These are phyloP conservation scores for Pseudozyma tsukubaensis DNA, from an alignment of 1,284 basidiomycete genomes.

Conservation along the genomic window DNA sequence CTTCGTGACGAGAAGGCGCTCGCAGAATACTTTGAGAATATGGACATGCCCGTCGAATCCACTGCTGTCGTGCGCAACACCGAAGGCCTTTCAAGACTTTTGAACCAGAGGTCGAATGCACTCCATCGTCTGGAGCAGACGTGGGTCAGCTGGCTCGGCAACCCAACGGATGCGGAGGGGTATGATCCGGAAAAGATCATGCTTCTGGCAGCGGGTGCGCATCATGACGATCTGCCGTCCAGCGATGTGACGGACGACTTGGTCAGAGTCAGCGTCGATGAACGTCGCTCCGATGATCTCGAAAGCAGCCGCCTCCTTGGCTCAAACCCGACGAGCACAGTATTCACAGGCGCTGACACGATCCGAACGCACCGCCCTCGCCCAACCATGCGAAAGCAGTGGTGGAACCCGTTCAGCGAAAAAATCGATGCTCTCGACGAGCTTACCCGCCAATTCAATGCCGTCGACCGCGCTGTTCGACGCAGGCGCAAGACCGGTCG, in stretches of 20 bases:
- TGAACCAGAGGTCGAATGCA: constrained; percentile 82
- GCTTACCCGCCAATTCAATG: constrained; percentile 54
- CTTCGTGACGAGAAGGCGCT: constrained; percentile 85
- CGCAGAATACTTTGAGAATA: constrained; percentile 88
- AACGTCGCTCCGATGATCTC: background rate
- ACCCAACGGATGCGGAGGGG: constrained; percentile 82
- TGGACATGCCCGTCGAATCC: constrained; percentile 77
- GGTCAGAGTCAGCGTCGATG: constrained; percentile 22
- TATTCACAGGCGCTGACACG: constrained; percentile 42
- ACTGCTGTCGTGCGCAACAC: constrained; percentile 90
- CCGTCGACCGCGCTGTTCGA: constrained; percentile 55
- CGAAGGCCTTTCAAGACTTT: constrained; percentile 77
- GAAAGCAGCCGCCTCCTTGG: constrained; percentile 24
- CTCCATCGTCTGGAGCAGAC: constrained; percentile 80
- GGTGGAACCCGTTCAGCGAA: constrained; percentile 56
- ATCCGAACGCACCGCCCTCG: constrained; percentile 39
- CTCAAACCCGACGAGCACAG: constrained; percentile 3
- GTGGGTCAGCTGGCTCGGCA: constrained; percentile 91
- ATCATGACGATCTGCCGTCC: constrained; percentile 21
- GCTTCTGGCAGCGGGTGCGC: constrained; percentile 42
- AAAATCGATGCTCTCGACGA: constrained; percentile 62
- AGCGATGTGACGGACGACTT: constrained; percentile 21
- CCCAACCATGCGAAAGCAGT: constrained; percentile 45
- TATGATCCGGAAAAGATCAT: constrained; percentile 74
- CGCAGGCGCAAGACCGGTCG: constrained; percentile 26